phyloP scores from a whole-genome alignment of 495 filamentous ascomycete species.

The Tuber calosporum region DNA sequence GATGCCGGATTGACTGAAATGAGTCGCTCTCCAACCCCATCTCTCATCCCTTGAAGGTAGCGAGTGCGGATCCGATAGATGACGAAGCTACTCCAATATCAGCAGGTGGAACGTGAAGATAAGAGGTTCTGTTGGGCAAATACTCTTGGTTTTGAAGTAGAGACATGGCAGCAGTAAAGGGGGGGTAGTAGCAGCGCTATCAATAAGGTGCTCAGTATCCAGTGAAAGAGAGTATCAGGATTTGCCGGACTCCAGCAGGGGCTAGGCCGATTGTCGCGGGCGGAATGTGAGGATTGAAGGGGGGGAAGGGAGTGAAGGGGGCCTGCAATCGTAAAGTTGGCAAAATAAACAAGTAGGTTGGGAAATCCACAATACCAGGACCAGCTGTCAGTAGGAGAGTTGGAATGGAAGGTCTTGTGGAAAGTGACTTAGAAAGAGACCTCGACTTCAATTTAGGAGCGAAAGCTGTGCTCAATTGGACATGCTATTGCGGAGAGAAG shows the following conservation, averaged over 20 bases:
- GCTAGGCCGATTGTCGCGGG: not conserved
- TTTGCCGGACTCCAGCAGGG: not conserved
- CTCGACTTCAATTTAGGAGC: not conserved
- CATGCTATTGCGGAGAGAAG: not conserved
- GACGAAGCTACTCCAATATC: slow-evolving; percentile 59
- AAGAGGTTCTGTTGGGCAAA: slow-evolving; percentile 38
- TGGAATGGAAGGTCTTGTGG: not conserved
- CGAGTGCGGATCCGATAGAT: slow-evolving; percentile 87
- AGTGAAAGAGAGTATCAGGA: not conserved
- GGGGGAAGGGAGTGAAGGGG: not conserved
- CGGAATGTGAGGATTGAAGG: not conserved
- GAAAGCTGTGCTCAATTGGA: not conserved
- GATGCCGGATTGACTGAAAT: slow-evolving; percentile 86
- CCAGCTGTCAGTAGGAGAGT: not conserved
- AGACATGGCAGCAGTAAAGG: slow-evolving; percentile 56
- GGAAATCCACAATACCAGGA: not conserved
- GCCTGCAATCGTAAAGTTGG: not conserved
- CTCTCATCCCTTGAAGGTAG: slow-evolving; percentile 82
- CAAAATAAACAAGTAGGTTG: not conserved
- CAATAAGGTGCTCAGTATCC: not conserved
- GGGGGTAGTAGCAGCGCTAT: not conserved
- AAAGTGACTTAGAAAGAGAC: not conserved
- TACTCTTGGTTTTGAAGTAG: slow-evolving; percentile 97
- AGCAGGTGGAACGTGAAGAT: slow-evolving; percentile 18
- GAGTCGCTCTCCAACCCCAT: slow-evolving; percentile 90